Conservation (phyloP, 1,284 basidiomycete genomes). For the Entoloma clypeatum region DNA sequence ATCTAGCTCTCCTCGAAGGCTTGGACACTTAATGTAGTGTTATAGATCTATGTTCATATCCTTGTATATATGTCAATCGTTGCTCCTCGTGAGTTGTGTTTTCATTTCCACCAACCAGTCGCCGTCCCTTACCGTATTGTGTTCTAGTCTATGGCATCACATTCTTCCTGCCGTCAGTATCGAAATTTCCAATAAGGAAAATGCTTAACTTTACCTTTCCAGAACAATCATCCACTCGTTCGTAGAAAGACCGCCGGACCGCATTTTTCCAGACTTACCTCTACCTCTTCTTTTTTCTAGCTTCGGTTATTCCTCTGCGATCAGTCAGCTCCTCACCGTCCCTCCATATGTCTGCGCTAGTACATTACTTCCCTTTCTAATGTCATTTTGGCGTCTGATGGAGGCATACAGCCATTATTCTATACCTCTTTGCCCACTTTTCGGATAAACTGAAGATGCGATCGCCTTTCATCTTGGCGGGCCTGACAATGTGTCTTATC, state of each 20-base stretch:
- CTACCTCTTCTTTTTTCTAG: slow-evolving; percentile 23
- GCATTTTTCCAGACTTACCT: background rate
- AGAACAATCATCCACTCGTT: slow-evolving; percentile 63
- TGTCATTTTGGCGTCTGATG: background rate
- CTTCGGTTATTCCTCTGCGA: slow-evolving; percentile 53
- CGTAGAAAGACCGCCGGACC: slow-evolving; percentile 13
- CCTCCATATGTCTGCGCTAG: slow-evolving; percentile 65
- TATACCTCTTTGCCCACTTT: slow-evolving; percentile 50
- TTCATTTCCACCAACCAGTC: background rate
- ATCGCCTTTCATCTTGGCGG: slow-evolving; percentile 56
- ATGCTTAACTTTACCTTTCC: background rate
- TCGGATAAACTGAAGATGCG: slow-evolving; percentile 59
- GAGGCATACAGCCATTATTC: slow-evolving; percentile 50
- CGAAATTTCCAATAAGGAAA: background rate
- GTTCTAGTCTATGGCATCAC: slow-evolving; percentile 50
- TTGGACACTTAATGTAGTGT: background rate
- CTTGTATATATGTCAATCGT: slow-evolving; percentile 59
- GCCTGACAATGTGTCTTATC: slow-evolving; percentile 48
- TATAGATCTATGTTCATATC: slow-evolving; percentile 52
- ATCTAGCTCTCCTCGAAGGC: no score
- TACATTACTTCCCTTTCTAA: slow-evolving; percentile 27
- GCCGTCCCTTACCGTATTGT: background rate
- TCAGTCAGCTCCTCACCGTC: slow-evolving; percentile 66
- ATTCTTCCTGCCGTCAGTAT: slow-evolving; percentile 54
- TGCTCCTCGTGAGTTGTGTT: slow-evolving; percentile 46